Percentiles rank a stretch among this genome's conserved stretches.
phyloP scores from a whole-genome alignment of 805 yeast genomes.

The Yamadazyma nakazawae region DNA sequence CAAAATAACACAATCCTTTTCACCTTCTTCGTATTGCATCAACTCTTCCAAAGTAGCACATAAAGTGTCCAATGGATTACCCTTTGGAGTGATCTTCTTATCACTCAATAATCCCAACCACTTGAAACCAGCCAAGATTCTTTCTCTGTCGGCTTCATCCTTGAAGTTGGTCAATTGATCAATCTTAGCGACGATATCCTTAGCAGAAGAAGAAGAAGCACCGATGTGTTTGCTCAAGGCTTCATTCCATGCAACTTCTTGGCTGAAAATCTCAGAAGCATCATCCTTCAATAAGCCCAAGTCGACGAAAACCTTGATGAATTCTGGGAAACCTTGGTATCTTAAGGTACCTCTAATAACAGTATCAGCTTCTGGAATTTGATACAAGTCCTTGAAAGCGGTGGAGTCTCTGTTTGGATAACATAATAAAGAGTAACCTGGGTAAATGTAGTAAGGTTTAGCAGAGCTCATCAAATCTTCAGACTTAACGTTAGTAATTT shows the following conservation, averaged over 20 bases:
- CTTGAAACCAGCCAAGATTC: conserved; percentile 82
- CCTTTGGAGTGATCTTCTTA: conserved; percentile 76
- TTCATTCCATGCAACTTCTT: conserved; percentile 76
- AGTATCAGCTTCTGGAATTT: conserved; percentile 96
- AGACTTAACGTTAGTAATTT: conserved; percentile 73
- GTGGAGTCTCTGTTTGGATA: conserved; percentile 99
- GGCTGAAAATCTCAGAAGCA: conserved; percentile 54
- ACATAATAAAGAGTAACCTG: conserved; percentile 91
- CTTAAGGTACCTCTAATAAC: conserved; percentile 96
- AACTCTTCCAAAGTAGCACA: conserved; percentile 94
- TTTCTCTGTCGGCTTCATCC: conserved; percentile 74
- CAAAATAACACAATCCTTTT: conserved; percentile 90
- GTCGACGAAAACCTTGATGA: conserved; percentile 91
- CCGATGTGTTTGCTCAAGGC: conserved; percentile 76
- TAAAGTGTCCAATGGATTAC: conserved; percentile 91
- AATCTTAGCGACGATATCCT: conserved; percentile 73
- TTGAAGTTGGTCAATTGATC: conserved; percentile 77
- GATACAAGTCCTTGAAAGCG: conserved; percentile 83
- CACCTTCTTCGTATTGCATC: conserved; percentile 95
- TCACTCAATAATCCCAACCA: conserved; percentile 94
- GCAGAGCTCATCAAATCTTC: conserved; percentile 95
- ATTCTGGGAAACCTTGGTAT: conserved; percentile 98
- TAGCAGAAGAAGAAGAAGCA: conserved; percentile 64
- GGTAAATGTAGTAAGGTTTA: conserved; percentile 91
- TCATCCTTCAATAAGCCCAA: conserved; percentile 87